Evolutionary conservation across 225 moss, liverwort and hornwort genomes (phyloP), one percentile per base, ranked within the genome.

Genomic region (Sphagnum tenellum): DNA sequence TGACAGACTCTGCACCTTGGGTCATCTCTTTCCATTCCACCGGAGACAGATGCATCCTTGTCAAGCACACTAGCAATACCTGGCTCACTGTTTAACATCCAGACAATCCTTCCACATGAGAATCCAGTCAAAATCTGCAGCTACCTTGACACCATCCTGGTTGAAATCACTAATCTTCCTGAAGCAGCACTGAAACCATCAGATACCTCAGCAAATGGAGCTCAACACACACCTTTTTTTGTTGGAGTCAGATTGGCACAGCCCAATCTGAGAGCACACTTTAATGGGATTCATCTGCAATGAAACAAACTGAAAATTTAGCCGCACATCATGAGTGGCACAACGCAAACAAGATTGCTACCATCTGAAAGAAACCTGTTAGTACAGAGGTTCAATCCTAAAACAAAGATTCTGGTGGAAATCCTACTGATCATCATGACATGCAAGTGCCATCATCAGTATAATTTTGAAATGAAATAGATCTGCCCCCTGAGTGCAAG

Each of bases 241-340:
- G 69, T 60, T 57, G 57, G 52, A 49, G 60, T 48, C 67, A 57
- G 75, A 83, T 13, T 81, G 79, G 70, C 94, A 94, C 55, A 89
- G 71, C 67, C 94, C 94, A 65, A 89, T 83, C 66, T 87, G 79
- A 62, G 79, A 47, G 79, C 92, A 96, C 5, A 96, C 83, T 77
- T 82, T 88, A 59, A 88, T 92, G 56, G 92, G 88, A 54, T 87
- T 79, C 75, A 96, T 89, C 94, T 94, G 87, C 79, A 79, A 44
- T 58, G 10, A 58, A n/a, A 3, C 5, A 29, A 29, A 29, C 29
- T 29, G 29, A 29, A 29, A 29, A 29, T 29, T 60, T 51, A 3
- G 6, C 1, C 12, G 8, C 49, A n/a, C 50, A 60, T 8, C 4
- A 29, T 11, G 12, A 29, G 45, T 29, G 29, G 29, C 29, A 29